phyloP scores from a whole-genome alignment of 345 rosid species.

The Moricandia arvensis region DNA sequence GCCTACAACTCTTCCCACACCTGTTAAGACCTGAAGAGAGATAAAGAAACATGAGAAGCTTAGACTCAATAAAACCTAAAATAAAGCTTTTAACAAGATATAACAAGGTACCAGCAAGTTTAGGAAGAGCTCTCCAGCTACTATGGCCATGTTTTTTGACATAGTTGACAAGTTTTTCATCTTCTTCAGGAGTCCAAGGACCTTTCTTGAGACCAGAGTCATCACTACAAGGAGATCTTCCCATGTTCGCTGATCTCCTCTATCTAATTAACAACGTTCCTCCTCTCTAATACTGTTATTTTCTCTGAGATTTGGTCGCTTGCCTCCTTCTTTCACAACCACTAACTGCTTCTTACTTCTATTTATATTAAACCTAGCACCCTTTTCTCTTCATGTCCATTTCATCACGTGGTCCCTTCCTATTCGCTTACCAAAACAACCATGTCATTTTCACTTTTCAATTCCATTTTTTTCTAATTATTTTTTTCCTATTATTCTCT shows the following conservation, averaged over 20 bases:
- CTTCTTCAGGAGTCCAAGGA: constrained; percentile 93
- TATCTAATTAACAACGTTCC: constrained; percentile 28
- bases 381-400: constrained; percentile 29
- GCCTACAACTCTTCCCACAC: constrained; percentile 85
- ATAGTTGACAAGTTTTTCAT: constrained; percentile 57
- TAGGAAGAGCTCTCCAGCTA: constrained; percentile 94
- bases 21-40: constrained; percentile 59
- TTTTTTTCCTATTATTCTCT: constrained; percentile 12
- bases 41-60: neutral
- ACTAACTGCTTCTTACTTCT: constrained; percentile 44
- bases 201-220: constrained; percentile 82
- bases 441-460: constrained; percentile 39
- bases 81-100: neutral
- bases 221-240: constrained; percentile 63
- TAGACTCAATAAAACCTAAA: neutral
- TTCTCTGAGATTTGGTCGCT: constrained; percentile 35
- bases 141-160: constrained; percentile 77
- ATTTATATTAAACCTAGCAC: constrained; percentile 53
- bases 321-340: constrained; percentile 61
- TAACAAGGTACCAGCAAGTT: constrained; percentile 54
- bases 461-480: constrained; percentile 27
- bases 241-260: constrained; percentile 42
- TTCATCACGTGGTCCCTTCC: constrained; percentile 34
- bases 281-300: constrained; percentile 12
- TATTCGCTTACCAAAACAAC: constrained; percentile 36